Conservation (phyloP, 305 asterid genomes). For the Solanum aculeatissimum region DNA sequence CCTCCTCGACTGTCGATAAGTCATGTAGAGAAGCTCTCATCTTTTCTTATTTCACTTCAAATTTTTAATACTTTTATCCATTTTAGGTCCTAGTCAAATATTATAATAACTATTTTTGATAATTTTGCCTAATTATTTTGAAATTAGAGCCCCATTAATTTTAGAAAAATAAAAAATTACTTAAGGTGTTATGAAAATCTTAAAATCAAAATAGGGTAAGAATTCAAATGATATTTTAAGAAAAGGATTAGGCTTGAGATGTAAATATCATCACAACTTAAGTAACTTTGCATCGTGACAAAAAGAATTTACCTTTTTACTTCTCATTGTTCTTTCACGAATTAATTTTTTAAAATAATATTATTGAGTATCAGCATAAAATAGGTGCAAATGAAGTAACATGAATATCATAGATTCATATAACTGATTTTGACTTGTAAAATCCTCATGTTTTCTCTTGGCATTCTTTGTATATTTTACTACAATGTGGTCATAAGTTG, state of each 20-base stretch:
- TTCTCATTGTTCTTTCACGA: not conserved
- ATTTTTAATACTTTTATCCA: slow-evolving; percentile 56
- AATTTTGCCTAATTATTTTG: not conserved
- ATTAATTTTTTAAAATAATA: not conserved
- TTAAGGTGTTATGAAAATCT: no score
- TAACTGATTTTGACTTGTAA: not conserved
- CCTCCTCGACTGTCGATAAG: no score
- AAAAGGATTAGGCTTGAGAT: no score
- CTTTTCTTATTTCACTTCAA: slow-evolving; percentile 60
- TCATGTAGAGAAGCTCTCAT: slow-evolving; percentile 68
- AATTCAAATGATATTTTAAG: no score
- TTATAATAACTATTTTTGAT: slow-evolving; percentile 6
- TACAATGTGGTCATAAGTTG: not conserved
- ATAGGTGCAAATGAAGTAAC: not conserved
- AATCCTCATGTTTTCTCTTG: not conserved
- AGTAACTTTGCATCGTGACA: not conserved
- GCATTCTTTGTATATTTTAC: not conserved
- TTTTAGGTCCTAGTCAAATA: slow-evolving; percentile 58
- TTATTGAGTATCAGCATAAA: not conserved
- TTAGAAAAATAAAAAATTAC: no score
- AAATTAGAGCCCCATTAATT: not conserved
- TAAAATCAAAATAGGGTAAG: no score
- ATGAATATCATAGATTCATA: not conserved
- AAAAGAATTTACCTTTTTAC: not conserved
- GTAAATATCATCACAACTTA: not conserved